Conservation (phyloP, 208 protist species). For the Polymyxa betae region DNA sequence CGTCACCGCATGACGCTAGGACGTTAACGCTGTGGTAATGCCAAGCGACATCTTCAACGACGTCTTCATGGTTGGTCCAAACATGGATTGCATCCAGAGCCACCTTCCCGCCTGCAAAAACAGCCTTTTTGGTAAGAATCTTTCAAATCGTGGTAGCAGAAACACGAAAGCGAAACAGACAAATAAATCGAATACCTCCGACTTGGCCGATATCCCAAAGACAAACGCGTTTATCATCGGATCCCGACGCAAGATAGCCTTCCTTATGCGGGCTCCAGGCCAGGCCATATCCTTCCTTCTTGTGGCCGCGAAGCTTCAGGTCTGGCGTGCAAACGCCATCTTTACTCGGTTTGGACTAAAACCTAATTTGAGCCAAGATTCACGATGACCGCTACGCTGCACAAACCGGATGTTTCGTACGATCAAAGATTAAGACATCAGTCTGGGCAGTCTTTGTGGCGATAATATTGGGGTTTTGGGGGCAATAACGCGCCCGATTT, state of each 20-base stretch:
- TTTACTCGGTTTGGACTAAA: constrained; percentile 70
- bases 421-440: constrained; percentile 83
- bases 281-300: constrained; percentile 76
- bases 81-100: neutral
- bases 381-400: neutral
- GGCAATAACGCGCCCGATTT: constrained; percentile 82
- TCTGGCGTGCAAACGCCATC: constrained; percentile 73
- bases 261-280: constrained; percentile 75
- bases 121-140: neutral
- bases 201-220: constrained; percentile 84
- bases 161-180: neutral
- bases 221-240: constrained; percentile 86
- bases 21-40: constrained; percentile 81
- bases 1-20: constrained; percentile 89
- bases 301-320: constrained; percentile 78
- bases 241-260: constrained; percentile 83
- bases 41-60: constrained; percentile 90
- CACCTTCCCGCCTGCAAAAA: constrained; percentile 46
- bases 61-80: constrained; percentile 65
- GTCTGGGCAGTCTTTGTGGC: constrained; percentile 80
- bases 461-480: constrained; percentile 82
- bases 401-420: constrained; percentile 52
- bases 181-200: neutral
- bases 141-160: neutral
- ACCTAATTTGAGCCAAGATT: constrained; percentile 69